Percentiles rank a stretch among this genome's conserved stretches.
Conservation (phyloP, 1,284 basidiomycete genomes). For the Ustilago trichophora region DNA sequence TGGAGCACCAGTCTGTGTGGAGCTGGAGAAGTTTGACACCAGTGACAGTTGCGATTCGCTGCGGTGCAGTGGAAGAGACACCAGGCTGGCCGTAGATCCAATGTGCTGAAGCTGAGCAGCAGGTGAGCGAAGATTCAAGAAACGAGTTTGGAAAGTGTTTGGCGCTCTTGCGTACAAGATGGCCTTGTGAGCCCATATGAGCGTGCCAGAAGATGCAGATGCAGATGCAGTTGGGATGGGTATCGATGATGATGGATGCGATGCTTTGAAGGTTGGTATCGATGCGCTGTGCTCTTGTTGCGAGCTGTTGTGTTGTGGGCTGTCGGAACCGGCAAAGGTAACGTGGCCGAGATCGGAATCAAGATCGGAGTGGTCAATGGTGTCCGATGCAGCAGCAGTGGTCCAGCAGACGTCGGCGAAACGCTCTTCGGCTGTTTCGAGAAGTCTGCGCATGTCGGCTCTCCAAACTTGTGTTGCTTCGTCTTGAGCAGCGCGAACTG, state of each 20-base stretch:
- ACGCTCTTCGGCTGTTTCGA: constrained; percentile 42
- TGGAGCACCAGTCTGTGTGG: constrained; percentile 9
- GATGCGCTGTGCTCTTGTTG: not conserved
- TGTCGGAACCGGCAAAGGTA: not conserved
- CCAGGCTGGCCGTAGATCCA: constrained; percentile 40
- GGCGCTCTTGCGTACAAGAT: constrained; percentile 89
- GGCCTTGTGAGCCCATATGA: constrained; percentile 89
- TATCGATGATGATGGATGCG: constrained; percentile 4
- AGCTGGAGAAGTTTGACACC: constrained; percentile 9
- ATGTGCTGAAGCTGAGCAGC: constrained; percentile 52
- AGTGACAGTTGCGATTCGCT: constrained; percentile 31
- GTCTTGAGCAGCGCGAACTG: constrained; percentile 35
- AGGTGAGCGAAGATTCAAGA: constrained; percentile 76
- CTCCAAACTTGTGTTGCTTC: constrained; percentile 50
- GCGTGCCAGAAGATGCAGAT: constrained; percentile 2
- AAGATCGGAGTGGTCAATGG: constrained; percentile 10
- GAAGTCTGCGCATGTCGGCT: constrained; percentile 44
- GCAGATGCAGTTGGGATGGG: not conserved
- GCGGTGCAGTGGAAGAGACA: constrained; percentile 44
- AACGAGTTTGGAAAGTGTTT: constrained; percentile 57
- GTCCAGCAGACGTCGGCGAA: constrained; percentile 62
- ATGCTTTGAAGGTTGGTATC: constrained; percentile 11
- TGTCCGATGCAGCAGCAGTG: constrained; percentile 1
- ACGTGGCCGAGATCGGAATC: constrained; percentile 13
- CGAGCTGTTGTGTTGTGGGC: not conserved